Evolutionary conservation across 129 eudicot species (phyloP), one percentile per base, ranked within the genome.

Genomic region (Tanacetum coccineum): DNA sequence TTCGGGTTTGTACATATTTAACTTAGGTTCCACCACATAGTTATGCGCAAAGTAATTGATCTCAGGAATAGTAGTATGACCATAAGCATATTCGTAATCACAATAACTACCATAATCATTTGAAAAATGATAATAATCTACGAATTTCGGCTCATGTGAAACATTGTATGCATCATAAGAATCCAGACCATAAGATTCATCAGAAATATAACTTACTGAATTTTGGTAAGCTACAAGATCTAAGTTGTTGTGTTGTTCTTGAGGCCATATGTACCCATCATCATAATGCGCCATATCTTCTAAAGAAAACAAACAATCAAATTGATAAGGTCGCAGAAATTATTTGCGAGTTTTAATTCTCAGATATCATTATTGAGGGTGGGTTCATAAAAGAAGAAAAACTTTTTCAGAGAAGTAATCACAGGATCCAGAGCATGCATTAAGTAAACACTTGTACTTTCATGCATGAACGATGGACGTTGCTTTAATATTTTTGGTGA

Each of bases 251-350:
- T 30, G 36, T 17, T 30, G 25, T 68, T 65, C 71, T 49, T 82
- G 74, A 70, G 80, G 64, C 75, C 70, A 71, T 9, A 68, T 44
- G 72, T 67, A 85, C 80, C 77, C 81, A 80, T 80, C 85, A 18
- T 67, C 64, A 74, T 64, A 68, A 64, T 79, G 79, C 56, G 82
- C 92, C 92, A 88, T 88, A 56, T 44, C 32, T 57, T 36, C 36
- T 56, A 7, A 13, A 22, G 25, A 22, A 22, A 14, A 67, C 66
- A 44, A 76, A 15, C n/a, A n/a, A 62, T 40, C 59, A 18, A 78
- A 57, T n/a, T 5, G 19, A 75, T 36, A 7, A 46, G 50, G 25
- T 53, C 40, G 5, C 30, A 25, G n/a, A 11, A 13, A 19, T 0
- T 22, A 56, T 21, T 18, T 66, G 0, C 17, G 60, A 40, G 62